Evolutionary conservation across 148 eudicot species (phyloP), one percentile per base, ranked within the genome.

Genomic region (Salicornia ramosissima): DNA sequence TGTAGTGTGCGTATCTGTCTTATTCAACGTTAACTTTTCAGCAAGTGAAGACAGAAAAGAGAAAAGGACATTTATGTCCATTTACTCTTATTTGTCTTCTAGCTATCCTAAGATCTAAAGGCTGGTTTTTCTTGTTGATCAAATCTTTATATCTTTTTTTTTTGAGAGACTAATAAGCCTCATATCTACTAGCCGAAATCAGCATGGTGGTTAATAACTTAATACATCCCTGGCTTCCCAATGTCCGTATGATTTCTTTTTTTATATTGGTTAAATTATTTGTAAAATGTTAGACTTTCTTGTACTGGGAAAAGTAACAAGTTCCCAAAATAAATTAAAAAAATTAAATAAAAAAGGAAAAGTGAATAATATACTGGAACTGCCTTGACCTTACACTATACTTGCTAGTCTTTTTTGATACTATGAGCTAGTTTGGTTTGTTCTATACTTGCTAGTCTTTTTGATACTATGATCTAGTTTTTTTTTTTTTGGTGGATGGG

Each of bases 1-100:
- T 6, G 51, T 57, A 68, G 55, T 67, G 61, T 74, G 67, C 56
- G 25, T 59, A 67, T 74, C 55, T 60, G 64, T 75, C 68, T 62
- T 39, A 69, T 33, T 69, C 54, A 15, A 47, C 21, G 72, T n/a
- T 19, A 68, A 42, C 64, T 69, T 75, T 63, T 69, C 60, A 29
- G 45, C 47, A 50, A 51, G 74, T 60, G 57, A 62, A 62, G 26
- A 54, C 64, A 62, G 61, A 69, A 42, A 40, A 52, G 69, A 57
- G 57, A 64, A 45, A 52, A 46, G 45, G 57, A 21, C 59, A 75
- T 26, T 50, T 30, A 28, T 75, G 68, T 60, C 31, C 52, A 71
- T 67, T 61, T 75, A 68, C 25, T 64, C 68, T 50, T 39, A 50
- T 69, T 60, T 68, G 60, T 62, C 60, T 49, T 57, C 49, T 43